These are phyloP conservation scores for Cucurbita argyrosperma DNA, from an alignment of 306 rosid genomes.

Conservation along the genomic window DNA sequence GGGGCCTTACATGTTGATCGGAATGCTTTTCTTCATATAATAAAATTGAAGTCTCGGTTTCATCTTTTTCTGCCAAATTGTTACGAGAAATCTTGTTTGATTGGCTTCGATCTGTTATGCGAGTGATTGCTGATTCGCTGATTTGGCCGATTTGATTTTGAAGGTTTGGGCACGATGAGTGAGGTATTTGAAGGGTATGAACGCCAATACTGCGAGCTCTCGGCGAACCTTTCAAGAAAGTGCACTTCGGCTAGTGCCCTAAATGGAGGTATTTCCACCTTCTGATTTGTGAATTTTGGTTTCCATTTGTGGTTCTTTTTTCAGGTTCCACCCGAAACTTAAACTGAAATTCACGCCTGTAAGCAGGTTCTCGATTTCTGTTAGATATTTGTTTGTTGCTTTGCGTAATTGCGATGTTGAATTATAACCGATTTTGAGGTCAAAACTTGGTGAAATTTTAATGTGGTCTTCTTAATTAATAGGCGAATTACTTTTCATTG, in stretches of 20 bases:
- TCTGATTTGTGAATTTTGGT: not conserved
- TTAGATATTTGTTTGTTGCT: not conserved
- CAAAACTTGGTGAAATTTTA: not conserved
- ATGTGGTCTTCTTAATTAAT: not conserved
- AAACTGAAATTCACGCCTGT: not conserved
- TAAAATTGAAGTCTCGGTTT: not conserved
- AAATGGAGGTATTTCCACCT: constrained; percentile 46
- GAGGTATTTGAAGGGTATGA: constrained; percentile 79
- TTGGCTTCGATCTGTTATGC: not conserved
- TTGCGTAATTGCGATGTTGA: not conserved
- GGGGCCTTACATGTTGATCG: not conserved
- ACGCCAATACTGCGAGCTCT: constrained; percentile 73
- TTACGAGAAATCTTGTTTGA: not conserved
- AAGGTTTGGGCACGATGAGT: constrained; percentile 42
- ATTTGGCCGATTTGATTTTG: not conserved
- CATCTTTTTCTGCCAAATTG: not conserved
- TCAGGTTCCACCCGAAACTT: not conserved
- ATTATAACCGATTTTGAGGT: not conserved
- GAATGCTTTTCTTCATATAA: not conserved
- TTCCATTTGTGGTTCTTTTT: not conserved
- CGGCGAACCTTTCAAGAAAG: constrained; percentile 56
- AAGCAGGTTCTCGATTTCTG: not conserved
- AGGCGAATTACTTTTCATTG: not conserved
- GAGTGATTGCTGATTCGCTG: not conserved
- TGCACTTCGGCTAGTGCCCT: constrained; percentile 53